Percentiles rank a stretch among this genome's conserved stretches.
Conservation (phyloP, 176 grass and related monocot species). For the Poa pratensis region DNA sequence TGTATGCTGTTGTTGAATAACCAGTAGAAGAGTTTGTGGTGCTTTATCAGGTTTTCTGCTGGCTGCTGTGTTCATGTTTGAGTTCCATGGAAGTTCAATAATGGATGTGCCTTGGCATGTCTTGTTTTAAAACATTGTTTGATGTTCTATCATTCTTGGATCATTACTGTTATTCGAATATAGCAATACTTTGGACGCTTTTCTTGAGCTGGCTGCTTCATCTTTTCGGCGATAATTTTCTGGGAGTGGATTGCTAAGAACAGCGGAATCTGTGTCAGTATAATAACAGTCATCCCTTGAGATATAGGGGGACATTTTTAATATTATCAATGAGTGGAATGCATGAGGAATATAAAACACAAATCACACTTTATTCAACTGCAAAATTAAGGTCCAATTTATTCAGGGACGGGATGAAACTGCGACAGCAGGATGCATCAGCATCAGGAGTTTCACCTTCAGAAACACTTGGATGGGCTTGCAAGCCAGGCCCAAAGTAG, state of each 20-base stretch:
- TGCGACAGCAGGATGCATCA: too few relatives aligned
- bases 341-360: not conserved
- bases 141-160: not conserved
- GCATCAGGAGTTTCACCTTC: not conserved
- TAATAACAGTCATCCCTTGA: too few relatives aligned
- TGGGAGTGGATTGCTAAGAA: too few relatives aligned
- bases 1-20: conserved; percentile 20
- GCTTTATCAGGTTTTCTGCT: conserved; percentile 4
- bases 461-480: not conserved
- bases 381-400: not conserved
- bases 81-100: conserved; percentile 6
- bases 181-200: too few relatives aligned
- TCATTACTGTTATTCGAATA: not conserved
- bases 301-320: too few relatives aligned
- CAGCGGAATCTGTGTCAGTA: too few relatives aligned
- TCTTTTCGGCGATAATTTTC: too few relatives aligned
- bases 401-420: not conserved
- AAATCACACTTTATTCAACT: not conserved
- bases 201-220: too few relatives aligned
- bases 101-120: not conserved
- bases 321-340: not conserved
- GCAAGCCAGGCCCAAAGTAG: not conserved
- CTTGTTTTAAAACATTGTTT: not conserved
- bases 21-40: conserved; percentile 7
- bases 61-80: not conserved